Evolutionary conservation across 139 green algal species (phyloP).

Genomic region (Chlorella sp.): DNA sequence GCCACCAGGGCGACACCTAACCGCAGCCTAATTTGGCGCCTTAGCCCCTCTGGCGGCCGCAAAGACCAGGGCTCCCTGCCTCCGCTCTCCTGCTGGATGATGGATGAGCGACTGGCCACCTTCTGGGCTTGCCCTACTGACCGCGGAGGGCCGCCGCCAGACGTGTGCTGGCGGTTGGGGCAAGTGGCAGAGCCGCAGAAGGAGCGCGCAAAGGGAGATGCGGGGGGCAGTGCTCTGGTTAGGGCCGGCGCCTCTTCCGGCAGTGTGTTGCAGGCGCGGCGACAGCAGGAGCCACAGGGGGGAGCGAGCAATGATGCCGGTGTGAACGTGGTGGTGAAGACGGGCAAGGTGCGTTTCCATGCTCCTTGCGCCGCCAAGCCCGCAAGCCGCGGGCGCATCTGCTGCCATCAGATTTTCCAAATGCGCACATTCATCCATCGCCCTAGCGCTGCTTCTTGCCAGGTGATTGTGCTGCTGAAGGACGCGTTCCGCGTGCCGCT

Average conservation of each 20-base stretch:
- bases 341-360: slow-evolving; percentile 32
- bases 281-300: neutral
- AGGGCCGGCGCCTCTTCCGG: too few relatives aligned
- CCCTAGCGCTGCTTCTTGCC: too few relatives aligned
- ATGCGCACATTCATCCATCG: too few relatives aligned
- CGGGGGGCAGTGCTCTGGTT: too few relatives aligned
- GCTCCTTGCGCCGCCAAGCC: too few relatives aligned
- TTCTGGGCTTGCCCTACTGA: slow-evolving; percentile 47
- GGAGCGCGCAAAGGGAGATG: too few relatives aligned
- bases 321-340: slow-evolving; percentile 54
- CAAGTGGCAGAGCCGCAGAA: too few relatives aligned
- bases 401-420: too few relatives aligned
- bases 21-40: slow-evolving; percentile 20
- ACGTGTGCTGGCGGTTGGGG: neutral
- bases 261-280: neutral
- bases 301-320: too few relatives aligned
- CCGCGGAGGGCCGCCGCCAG: neutral
- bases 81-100: slow-evolving; percentile 43
- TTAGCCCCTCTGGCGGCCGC: too few relatives aligned
- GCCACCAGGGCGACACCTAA: neutral
- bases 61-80: too few relatives aligned
- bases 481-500: slow-evolving; percentile 61
- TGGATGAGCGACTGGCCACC: slow-evolving; percentile 60
- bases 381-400: too few relatives aligned
- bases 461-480: slow-evolving; percentile 51